Base-by-base conservation (phyloP, 2,329 filamentous ascomycete species). In the Zasmidium cellare region DNA sequence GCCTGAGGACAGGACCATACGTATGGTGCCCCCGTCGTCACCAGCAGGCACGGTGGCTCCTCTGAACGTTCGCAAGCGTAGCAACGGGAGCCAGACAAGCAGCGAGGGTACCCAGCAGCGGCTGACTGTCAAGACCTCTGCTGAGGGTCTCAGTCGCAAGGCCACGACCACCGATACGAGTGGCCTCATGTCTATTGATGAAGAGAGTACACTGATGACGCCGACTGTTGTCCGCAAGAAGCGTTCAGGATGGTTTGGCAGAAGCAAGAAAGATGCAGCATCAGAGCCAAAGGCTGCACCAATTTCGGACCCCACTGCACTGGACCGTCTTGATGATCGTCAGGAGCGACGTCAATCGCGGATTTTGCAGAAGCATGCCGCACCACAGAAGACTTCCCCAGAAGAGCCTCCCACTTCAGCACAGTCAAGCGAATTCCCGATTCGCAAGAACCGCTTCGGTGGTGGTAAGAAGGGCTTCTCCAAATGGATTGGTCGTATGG, bases 1-100 rank as follows among this genome's bases (percentile, higher is more conserved):
- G 70, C 22, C 67, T 67, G 59, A 67, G 23, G 68, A 69, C 47
- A 72, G 76, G 25, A 86, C 84, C 0, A 83, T 87, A 46, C 79
- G 85, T 12, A 74, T 87, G 62, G 83, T 87, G 2, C 77, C 81
- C 24, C 77, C 79, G 9, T 81, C 80, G 35, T 79, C 82, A 3
- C 67, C 78, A n/a, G 49, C 47, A 9, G 76, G 73, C 3, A 77
- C 75, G 5, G 74, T 83, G 7, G 81, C 80, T 41, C 82, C 84
- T 1, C 73, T 86, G 47, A 82, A 80, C 50, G 81, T 86, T 45
- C 78, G 81, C 49, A 86, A 86, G 72, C 74, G 74, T 9, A 66
- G 63, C 56, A 67, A 61, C 66, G 18, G 68, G 65, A 72, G 38
- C 66, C 67, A 66, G 44, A 57, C 61, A 20, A 67, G 63, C 46